These are phyloP conservation scores for Rachicladosporium sp. DNA, from an alignment of 2,329 filamentous ascomycete genomes.

Conservation along the genomic window DNA sequence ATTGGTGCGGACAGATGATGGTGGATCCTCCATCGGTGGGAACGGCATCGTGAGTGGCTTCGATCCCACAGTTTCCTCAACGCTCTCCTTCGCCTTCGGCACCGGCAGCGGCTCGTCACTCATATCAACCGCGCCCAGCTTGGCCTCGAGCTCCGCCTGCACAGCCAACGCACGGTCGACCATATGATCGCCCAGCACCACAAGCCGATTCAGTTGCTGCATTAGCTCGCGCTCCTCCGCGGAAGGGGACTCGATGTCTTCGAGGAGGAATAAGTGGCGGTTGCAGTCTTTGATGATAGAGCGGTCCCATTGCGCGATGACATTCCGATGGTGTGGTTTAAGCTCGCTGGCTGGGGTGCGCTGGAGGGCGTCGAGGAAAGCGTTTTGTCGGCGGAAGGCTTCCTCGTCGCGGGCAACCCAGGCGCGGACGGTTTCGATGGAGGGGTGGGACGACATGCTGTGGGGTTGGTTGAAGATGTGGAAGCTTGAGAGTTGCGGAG, in stretches of 20 bases:
- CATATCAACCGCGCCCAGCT: background rate
- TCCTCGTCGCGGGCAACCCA: slow-evolving; percentile 5
- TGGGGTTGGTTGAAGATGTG: too few relatives aligned
- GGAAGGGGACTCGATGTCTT: slow-evolving; percentile 5
- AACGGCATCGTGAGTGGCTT: too few relatives aligned
- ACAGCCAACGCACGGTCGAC: slow-evolving; percentile 4
- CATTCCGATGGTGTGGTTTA: slow-evolving; percentile 4
- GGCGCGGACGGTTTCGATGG: slow-evolving; percentile 3
- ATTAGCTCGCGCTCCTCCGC: slow-evolving; percentile 8
- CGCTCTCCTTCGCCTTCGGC: background rate
- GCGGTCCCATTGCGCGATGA: slow-evolving; percentile 9
- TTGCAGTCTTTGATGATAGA: slow-evolving; percentile 7
- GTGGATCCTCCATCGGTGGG: too few relatives aligned
- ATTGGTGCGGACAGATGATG: too few relatives aligned
- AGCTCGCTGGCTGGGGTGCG: slow-evolving; percentile 1
- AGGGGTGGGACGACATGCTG: slow-evolving; percentile 1
- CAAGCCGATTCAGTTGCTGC: slow-evolving; percentile 8
- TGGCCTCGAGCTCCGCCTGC: background rate
- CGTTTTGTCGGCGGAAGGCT: slow-evolving; percentile 4
- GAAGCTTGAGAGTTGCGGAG: too few relatives aligned
- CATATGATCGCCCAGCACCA: slow-evolving; percentile 9
- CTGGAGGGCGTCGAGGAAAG: slow-evolving; percentile 3
- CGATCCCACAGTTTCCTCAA: too few relatives aligned
- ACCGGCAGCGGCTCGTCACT: background rate
- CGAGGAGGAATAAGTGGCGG: slow-evolving; percentile 4